Evolutionary conservation across 164 flowering plant species (phyloP), one percentile per base, ranked within the genome.

Genomic region (Berberis vulgaris): DNA sequence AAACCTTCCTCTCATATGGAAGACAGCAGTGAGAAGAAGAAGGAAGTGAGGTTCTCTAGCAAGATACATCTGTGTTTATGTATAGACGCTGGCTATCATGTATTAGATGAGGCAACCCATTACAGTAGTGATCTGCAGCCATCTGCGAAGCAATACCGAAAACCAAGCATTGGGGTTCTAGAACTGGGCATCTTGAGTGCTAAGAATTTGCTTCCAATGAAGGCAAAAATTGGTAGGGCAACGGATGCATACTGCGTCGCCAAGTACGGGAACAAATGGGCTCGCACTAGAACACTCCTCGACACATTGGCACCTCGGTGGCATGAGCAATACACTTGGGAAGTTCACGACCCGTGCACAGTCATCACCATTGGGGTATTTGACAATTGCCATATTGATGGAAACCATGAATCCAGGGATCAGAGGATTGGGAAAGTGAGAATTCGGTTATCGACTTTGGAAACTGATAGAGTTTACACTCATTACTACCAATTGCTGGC

Each of bases 101-200:
- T 91, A 8, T 82, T 91, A 43, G 97, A 91, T 61, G 97, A 91
- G 73, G 81, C 93, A 6, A 85, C 89, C 0, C 86, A 82, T 66
- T 86, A 81, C 67, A 86, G 93, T 77, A 91, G 97, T 46, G 93
- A 91, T 73, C 82, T 88, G 8, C 90, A 82, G 76, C 91, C 96
- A 9, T 82, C 96, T 0, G 74, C 86, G 7, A 86, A 78, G 64
- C 73, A 65, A 45, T 76, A 87, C 10, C 70, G 85, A 67, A 83
- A 79, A 71, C 65, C 57, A 2, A 73, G 67, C 65, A 84, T 90
- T 60, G 97, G 97, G 41, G 67, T 84, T 50, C 81, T 90, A 26
- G 97, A 90, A 60, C 71, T 90, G 4, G 97, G 97, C 57, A 83
- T 90, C 52, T 56, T 90, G 43, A 79, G 82, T 67, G 97, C 97